A percentile compares a stretch with the other conserved stretches of the same genome.
Evolutionary conservation across 2,329 filamentous ascomycete genomes (phyloP).

Genomic region (Sclerotinia glacialis): DNA sequence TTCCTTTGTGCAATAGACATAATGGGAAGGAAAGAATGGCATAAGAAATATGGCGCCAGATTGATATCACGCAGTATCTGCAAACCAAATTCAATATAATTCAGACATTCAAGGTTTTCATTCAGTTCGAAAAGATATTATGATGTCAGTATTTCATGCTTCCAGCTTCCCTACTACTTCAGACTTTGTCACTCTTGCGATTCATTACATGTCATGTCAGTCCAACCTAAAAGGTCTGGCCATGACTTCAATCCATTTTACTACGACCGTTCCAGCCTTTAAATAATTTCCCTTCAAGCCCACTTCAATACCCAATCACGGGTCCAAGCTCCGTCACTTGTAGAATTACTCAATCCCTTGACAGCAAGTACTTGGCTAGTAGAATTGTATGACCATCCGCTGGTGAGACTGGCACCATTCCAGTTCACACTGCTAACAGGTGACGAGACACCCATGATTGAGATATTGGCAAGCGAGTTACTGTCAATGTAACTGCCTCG

Average conservation of each 20-base stretch:
- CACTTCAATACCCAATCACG: constrained; percentile 57
- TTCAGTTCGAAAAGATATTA: too few relatives aligned
- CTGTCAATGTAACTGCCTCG: constrained; percentile 54
- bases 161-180: background rate
- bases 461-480: constrained; percentile 60
- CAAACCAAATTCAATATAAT: too few relatives aligned
- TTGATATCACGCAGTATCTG: too few relatives aligned
- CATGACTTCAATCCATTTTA: background rate
- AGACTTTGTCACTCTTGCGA: background rate
- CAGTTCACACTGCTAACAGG: constrained; percentile 48
- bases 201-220: background rate
- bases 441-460: constrained; percentile 55
- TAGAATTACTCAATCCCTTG: constrained; percentile 48
- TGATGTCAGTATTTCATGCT: background rate
- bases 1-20: too few relatives aligned
- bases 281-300: constrained; percentile 32
- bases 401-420: constrained; percentile 48
- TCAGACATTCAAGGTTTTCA: background rate
- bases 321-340: constrained; percentile 55
- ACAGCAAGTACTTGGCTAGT: constrained; percentile 50
- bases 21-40: background rate
- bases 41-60: background rate
- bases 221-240: background rate
- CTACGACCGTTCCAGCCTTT: too few relatives aligned
- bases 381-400: constrained; percentile 49